Conservation (phyloP, 306 rosid genomes). For the Medicago arabica region DNA sequence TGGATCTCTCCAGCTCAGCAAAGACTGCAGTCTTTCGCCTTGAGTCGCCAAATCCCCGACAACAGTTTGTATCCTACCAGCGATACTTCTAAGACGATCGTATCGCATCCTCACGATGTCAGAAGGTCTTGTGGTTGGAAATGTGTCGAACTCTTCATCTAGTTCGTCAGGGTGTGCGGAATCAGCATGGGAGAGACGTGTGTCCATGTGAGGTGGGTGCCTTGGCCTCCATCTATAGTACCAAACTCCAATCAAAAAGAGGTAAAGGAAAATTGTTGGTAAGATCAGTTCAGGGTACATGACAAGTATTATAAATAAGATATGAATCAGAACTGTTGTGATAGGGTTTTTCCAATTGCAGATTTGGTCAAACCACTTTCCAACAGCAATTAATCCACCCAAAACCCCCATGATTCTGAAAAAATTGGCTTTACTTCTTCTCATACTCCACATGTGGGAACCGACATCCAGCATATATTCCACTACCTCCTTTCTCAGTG, state of each 20-base stretch:
- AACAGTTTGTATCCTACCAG: conserved; percentile 94
- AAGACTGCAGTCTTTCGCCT: conserved; percentile 94
- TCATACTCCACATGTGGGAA: conserved; percentile 98
- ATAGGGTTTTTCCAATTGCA: conserved; percentile 97
- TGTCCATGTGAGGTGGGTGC: conserved; percentile 99
- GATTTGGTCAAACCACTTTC: conserved; percentile 97
- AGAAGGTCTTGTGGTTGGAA: conserved; percentile 77
- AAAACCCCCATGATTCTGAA: conserved; percentile 91
- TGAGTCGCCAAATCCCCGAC: conserved; percentile 97
- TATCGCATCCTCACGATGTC: conserved; percentile 93
- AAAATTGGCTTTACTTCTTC: conserved; percentile 96
- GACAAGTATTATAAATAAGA: conserved; percentile 86
- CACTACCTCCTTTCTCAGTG: conserved; percentile 87
- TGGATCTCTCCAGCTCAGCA: conserved; percentile 98
- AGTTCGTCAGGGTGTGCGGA: conserved; percentile 90
- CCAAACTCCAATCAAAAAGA: conserved; percentile 97
- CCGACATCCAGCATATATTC: conserved; percentile 97
- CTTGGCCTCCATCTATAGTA: conserved; percentile 98
- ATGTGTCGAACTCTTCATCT: conserved; percentile 93
- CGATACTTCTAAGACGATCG: conserved; percentile 89
- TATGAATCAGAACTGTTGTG: conserved; percentile 86
- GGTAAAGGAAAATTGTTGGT: conserved; percentile 95
- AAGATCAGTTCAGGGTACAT: conserved; percentile 97
- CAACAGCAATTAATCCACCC: conserved; percentile 93
- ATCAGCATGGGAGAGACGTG: conserved; percentile 90